Evolutionary conservation across 768 basidiomycete genomes (phyloP).

Genomic region (Punctularia strigosozonata): DNA sequence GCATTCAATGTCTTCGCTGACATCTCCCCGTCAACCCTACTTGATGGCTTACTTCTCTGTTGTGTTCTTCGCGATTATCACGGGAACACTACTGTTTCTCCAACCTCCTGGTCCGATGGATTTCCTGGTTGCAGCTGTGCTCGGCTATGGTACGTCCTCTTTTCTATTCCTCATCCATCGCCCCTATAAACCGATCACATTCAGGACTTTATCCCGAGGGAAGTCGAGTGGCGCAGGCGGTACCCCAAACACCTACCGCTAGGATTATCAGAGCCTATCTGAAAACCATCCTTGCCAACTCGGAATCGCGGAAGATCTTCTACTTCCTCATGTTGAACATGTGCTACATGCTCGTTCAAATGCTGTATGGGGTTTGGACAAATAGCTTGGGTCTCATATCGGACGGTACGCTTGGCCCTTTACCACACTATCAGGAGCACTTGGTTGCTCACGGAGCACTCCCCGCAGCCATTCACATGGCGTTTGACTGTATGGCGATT

Average conservation of each 20-base stretch:
- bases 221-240: neutral
- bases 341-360: slow-evolving; percentile 93
- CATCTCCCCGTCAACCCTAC: slow-evolving; percentile 45
- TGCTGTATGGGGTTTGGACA: slow-evolving; percentile 96
- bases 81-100: slow-evolving; percentile 57
- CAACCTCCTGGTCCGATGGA: slow-evolving; percentile 50
- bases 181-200: neutral
- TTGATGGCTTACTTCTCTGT: slow-evolving; percentile 45
- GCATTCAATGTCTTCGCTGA: slow-evolving; percentile 32
- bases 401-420: slow-evolving; percentile 63
- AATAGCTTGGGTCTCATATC: slow-evolving; percentile 95
- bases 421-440: neutral
- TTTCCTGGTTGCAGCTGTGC: slow-evolving; percentile 37
- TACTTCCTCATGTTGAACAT: slow-evolving; percentile 94
- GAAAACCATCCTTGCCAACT: slow-evolving; percentile 83
- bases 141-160: slow-evolving; percentile 48
- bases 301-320: slow-evolving; percentile 90
- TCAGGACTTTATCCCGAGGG: neutral
- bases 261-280: slow-evolving; percentile 21
- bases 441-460: neutral
- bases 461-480: slow-evolving; percentile 90
- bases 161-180: neutral
- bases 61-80: slow-evolving; percentile 32
- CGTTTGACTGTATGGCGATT: slow-evolving; percentile 97
- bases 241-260: slow-evolving; percentile 14